These are phyloP conservation scores for Paecilomyces sp. DNA, from an alignment of 2,329 filamentous ascomycete genomes.

Conservation along the genomic window DNA sequence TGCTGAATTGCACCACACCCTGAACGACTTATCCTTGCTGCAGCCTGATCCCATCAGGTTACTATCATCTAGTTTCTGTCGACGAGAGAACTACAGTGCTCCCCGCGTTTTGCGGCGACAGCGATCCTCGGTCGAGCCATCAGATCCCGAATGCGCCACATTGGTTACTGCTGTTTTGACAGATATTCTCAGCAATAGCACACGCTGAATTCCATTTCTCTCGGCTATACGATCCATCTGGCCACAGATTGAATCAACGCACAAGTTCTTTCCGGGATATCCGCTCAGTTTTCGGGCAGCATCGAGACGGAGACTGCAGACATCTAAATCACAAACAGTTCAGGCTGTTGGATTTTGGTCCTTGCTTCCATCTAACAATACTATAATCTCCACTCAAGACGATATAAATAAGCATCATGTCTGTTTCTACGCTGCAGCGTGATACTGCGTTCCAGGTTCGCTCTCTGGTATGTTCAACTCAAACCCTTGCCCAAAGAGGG, in stretches of 20 bases:
- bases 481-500: not conserved
- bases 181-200: slow-evolving; percentile 15
- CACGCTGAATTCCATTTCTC: not conserved
- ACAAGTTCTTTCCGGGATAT: not conserved
- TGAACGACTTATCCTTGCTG: not conserved
- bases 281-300: not conserved
- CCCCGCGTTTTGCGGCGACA: not conserved
- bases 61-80: not conserved
- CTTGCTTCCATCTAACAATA: not conserved
- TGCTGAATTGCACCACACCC: not conserved
- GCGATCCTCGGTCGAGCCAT: not conserved
- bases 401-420: slow-evolving; percentile 25
- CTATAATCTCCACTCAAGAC: slow-evolving; percentile 1
- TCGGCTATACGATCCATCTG: not conserved
- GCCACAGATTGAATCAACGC: not conserved
- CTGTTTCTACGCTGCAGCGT: slow-evolving; percentile 33
- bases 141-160: slow-evolving; percentile 10
- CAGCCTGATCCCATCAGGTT: not conserved
- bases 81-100: not conserved
- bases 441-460: slow-evolving; percentile 42
- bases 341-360: not conserved
- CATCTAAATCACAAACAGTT: not conserved
- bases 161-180: slow-evolving; percentile 14
- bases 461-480: slow-evolving; percentile 33
- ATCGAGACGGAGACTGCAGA: not conserved